Conservation (phyloP, 306 rosid species). For the Trifolium subterraneum region DNA sequence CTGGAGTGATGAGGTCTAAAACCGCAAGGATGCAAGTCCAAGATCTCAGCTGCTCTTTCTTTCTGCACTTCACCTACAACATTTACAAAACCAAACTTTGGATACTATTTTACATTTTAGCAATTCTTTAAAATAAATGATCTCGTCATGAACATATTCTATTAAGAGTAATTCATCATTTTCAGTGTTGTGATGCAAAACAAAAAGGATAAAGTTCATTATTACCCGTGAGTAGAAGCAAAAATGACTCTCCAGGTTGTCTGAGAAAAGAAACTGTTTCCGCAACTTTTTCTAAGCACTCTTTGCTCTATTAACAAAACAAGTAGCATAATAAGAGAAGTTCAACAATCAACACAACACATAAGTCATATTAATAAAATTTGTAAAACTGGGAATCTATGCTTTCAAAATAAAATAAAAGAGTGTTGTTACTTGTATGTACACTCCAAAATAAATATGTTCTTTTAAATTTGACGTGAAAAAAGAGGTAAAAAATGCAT, state of each 20-base stretch:
- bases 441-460: background rate
- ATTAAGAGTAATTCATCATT: constrained; percentile 11
- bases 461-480: background rate
- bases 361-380: constrained; percentile 5
- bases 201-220: constrained; percentile 15
- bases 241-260: constrained; percentile 56
- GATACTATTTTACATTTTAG: constrained; percentile 9
- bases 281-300: constrained; percentile 84
- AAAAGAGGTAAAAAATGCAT: background rate
- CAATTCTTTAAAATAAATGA: constrained; percentile 19
- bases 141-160: constrained; percentile 20
- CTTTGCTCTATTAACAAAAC: constrained; percentile 71
- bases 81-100: background rate
- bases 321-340: background rate
- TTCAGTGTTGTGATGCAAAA: background rate
- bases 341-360: constrained; percentile 5
- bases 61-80: constrained; percentile 87
- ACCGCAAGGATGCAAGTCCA: constrained; percentile 82
- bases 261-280: constrained; percentile 70
- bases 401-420: background rate
- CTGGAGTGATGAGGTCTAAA: constrained; percentile 82
- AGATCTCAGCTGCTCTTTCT: constrained; percentile 81
- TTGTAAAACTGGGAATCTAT: background rate
- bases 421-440: background rate
- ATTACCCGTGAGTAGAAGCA: constrained; percentile 91